phyloP scores from a whole-genome alignment of 352 stramenopile species.

The Phytopythium chamaehyphon region DNA sequence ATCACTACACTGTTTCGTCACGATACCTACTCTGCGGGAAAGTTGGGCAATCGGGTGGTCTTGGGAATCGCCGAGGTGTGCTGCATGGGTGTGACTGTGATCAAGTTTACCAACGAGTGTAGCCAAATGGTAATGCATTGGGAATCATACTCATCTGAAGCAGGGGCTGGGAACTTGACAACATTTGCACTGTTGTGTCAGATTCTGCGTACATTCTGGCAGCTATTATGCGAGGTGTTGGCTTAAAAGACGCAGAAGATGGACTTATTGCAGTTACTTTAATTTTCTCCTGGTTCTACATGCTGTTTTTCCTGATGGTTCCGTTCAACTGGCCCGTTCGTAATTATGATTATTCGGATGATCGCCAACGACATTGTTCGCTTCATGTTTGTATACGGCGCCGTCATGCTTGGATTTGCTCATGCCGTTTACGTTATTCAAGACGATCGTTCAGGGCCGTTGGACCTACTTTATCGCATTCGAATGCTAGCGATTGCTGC shows the following conservation, averaged over 20 bases:
- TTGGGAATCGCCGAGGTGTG: conserved; percentile 29
- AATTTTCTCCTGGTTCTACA: conserved; percentile 58
- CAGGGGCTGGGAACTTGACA: conserved; percentile 43
- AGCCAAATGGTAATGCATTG: conserved; percentile 46
- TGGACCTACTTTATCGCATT: conserved; percentile 31
- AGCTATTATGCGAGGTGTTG: conserved; percentile 13
- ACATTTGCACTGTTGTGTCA: conserved; percentile 43
- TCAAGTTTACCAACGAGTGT: conserved; percentile 54
- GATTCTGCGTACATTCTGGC: conserved; percentile 32
- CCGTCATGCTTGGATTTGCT: conserved; percentile 49
- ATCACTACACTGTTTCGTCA: conserved; percentile 38
- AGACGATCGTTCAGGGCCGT: conserved; percentile 28
- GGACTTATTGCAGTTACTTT: conserved; percentile 36
- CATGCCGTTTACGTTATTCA: conserved; percentile 55
- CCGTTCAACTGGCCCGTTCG: conserved; percentile 53
- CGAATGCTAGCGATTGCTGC: conserved; percentile 48
- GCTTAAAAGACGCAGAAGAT: conserved; percentile 30
- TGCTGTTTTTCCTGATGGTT: conserved; percentile 72
- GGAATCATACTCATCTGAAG: conserved; percentile 32
- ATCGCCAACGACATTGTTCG: conserved; percentile 53
- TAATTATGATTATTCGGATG: conserved; percentile 69
- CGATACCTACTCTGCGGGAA: conserved; percentile 22
- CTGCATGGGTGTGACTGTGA: conserved; percentile 19
- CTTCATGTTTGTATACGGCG: conserved; percentile 54
- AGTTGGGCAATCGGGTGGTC: conserved; percentile 10